Conservation (phyloP, 345 rosid species). For the Clarkia xantiana region DNA sequence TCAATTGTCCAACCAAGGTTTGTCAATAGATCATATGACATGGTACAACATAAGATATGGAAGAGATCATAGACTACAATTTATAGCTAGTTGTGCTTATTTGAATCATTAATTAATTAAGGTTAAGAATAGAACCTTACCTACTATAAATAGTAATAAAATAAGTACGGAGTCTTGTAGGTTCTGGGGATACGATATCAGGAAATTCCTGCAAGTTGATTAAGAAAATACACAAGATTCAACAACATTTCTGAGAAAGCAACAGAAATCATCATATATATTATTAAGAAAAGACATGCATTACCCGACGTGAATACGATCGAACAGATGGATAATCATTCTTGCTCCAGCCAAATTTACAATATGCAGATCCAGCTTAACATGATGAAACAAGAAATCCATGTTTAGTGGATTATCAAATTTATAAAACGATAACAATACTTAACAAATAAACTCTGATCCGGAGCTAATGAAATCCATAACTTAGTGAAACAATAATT, state of each 20-base stretch:
- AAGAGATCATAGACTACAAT: not conserved
- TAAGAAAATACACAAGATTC: not conserved
- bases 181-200: conserved; percentile 72
- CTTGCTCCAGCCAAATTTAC: conserved; percentile 91
- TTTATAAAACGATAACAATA: too few relatives aligned
- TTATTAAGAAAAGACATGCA: conserved; percentile 4
- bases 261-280: not conserved
- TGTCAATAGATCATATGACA: too few relatives aligned
- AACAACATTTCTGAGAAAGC: not conserved
- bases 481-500: too few relatives aligned
- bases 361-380: conserved; percentile 86
- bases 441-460: too few relatives aligned
- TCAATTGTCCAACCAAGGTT: too few relatives aligned
- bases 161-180: conserved; percentile 54
- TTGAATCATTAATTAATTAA: too few relatives aligned
- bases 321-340: conserved; percentile 55
- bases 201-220: conserved; percentile 62
- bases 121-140: conserved; percentile 7
- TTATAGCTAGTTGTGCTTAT: too few relatives aligned
- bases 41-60: too few relatives aligned
- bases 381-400: not conserved
- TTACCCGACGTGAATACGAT: conserved; percentile 67
- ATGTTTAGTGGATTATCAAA: not conserved
- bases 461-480: too few relatives aligned
- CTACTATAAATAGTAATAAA: conserved; percentile 60